A percentile compares a stretch with the other conserved stretches of the same genome.
phyloP scores from a whole-genome alignment of 139 green algal genomes.

The Coelastrella sp. region DNA sequence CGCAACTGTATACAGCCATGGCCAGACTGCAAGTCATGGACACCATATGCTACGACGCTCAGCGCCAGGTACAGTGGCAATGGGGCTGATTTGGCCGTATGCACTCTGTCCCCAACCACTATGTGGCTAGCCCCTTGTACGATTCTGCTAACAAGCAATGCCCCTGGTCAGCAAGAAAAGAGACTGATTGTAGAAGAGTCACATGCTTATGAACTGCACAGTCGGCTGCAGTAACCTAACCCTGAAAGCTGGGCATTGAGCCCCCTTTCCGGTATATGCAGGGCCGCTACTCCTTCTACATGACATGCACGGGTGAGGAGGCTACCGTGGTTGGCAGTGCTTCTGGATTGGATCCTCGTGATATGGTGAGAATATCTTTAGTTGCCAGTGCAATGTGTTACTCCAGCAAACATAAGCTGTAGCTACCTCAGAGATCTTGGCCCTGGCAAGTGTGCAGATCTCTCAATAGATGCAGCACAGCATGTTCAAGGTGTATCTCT shows the following conservation, averaged over 20 bases:
- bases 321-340: constrained; percentile 85
- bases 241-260: not conserved
- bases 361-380: constrained; percentile 64
- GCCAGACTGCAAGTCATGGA: constrained; percentile 75
- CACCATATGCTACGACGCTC: constrained; percentile 93
- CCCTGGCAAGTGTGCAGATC: too few species aligned
- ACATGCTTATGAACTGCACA: too few species aligned
- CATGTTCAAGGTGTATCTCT: too few species aligned
- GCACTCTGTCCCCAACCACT: not conserved
- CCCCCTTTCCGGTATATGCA: constrained; percentile 30
- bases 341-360: constrained; percentile 77
- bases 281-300: constrained; percentile 96
- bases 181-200: too few species aligned
- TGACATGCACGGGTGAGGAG: constrained; percentile 91
- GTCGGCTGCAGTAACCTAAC: too few species aligned
- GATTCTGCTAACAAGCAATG: too few species aligned
- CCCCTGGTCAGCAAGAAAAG: too few species aligned
- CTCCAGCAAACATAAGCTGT: too few species aligned
- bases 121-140: too few species aligned
- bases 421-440: too few species aligned
- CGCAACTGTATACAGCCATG: constrained; percentile 57
- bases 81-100: not conserved
- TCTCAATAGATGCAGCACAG: too few species aligned
- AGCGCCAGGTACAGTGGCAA: constrained; percentile 80
- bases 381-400: too few species aligned